phyloP scores from a whole-genome alignment of 2,329 filamentous ascomycete species.

The Cercospora berteroae region DNA sequence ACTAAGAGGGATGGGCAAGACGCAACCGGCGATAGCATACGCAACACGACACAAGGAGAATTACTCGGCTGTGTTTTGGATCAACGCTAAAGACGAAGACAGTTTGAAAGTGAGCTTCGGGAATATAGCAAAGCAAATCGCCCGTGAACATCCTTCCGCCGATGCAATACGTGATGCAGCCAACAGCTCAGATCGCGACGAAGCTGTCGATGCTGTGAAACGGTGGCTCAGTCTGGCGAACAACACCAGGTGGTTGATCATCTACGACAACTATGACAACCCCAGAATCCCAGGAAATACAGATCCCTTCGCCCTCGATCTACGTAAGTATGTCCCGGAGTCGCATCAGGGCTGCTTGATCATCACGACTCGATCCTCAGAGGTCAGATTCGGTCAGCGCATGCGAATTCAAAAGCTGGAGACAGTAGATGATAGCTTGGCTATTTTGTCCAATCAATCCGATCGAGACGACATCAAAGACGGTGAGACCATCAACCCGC shows the following conservation, averaged over 20 bases:
- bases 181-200: not conserved
- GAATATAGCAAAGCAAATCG: conserved; percentile 23
- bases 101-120: conserved; percentile 34
- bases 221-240: not conserved
- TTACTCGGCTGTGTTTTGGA: conserved; percentile 38
- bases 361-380: not conserved
- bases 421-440: not conserved
- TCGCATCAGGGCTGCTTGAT: conserved; percentile 23
- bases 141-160: not conserved
- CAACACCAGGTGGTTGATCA: conserved; percentile 35
- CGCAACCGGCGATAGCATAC: conserved; percentile 25
- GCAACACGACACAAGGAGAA: not conserved
- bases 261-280: conserved; percentile 40
- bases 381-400: not conserved
- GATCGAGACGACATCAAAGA: not conserved
- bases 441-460: not conserved
- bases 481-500: too few relatives aligned
- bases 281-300: conserved; percentile 5
- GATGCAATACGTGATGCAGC: not conserved
- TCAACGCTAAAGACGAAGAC: conserved; percentile 28
- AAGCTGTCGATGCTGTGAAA: not conserved
- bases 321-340: conserved; percentile 12
- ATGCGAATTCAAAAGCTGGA: not conserved
- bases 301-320: conserved; percentile 30
- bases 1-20: conserved; percentile 36